These are phyloP conservation scores for Nectriaceae sp. DNA, from an alignment of 2,329 filamentous ascomycete species.

Conservation along the genomic window DNA sequence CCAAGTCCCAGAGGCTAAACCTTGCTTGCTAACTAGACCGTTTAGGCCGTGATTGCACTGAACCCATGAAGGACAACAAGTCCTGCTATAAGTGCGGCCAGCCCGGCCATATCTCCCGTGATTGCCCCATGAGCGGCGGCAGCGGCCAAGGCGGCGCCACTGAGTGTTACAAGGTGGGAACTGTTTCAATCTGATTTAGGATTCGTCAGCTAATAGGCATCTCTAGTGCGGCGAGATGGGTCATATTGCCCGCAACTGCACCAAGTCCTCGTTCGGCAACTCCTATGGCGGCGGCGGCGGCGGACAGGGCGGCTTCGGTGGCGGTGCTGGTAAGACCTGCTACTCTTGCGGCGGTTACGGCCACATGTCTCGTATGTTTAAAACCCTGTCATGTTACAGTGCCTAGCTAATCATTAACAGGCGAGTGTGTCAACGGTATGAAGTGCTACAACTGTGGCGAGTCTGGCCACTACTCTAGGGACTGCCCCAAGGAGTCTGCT, in stretches of 20 bases:
- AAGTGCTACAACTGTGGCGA: conserved; percentile 99
- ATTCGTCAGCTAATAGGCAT: conserved; percentile 10
- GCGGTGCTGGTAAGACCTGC: conserved; percentile 77
- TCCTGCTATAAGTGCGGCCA: conserved; percentile 79
- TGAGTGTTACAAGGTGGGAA: conserved; percentile 83
- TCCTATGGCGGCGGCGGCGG: conserved; percentile 48
- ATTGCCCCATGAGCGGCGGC: conserved; percentile 64
- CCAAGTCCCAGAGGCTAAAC: neutral
- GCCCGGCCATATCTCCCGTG: conserved; percentile 87
- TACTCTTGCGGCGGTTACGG: conserved; percentile 97
- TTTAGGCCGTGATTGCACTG: conserved; percentile 85
- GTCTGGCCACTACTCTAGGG: conserved; percentile 90
- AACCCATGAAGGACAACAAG: conserved; percentile 84
- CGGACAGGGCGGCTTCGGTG: conserved; percentile 50
- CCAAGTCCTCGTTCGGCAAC: conserved; percentile 61
- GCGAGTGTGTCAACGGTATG: conserved; percentile 96
- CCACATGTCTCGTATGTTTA: conserved; percentile 82
- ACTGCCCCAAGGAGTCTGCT: conserved; percentile 90
- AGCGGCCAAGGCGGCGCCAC: conserved; percentile 52
- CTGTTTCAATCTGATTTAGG: neutral
- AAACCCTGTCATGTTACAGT: neutral
- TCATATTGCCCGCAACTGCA: conserved; percentile 93
- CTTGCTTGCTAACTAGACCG: conserved; percentile 14
- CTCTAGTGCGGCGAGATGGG: conserved; percentile 84
- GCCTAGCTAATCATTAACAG: conserved; percentile 39